Base-by-base conservation (phyloP, 2,329 filamentous ascomycete genomes). In the Myriangium duriaei region DNA sequence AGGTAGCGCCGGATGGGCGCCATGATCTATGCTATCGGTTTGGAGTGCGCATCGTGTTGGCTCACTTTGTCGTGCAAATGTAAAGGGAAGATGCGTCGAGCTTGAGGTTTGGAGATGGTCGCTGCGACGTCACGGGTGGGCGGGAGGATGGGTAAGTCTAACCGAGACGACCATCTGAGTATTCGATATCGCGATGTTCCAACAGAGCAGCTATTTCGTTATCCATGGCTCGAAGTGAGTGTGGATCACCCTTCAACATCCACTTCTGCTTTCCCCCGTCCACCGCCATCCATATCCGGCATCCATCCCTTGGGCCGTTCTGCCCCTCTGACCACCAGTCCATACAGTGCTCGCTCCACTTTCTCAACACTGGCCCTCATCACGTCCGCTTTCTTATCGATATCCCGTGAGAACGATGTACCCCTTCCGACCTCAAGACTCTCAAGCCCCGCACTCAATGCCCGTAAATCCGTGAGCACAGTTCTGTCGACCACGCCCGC, bases 241-340 rank as follows among this genome's bases (percentile, higher is more conserved):
- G 11, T 35, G 33, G 4, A 4, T 33, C 24, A 61, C 34, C 52
- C 58, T 42, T 64, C 63, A n/a, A 65, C 61, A 39, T 52, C 60
- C 44, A 58, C 58, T 17, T 53, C 52, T 39, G 42, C 50, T 40
- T 57, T 56, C 36, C 55, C 55, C n/a, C 21, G 7, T 9, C 36
- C 36, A 13, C 59, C 59, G 14, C 52, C 62, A 15, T 63, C 61
- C 54, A 83, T 59, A 54, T 94, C 87, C 3, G 87, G 88, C 54
- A 91, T 72, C 88, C 88, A 96, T 0, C 88, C 88, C 54, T 81
- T 83, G 0, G 88, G 88, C 45, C 86, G 67, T 65, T 98, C 91
- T 37, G 79, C 82, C 0, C 88, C 88, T 37, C 91, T 70, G 14
- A 98, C 82, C 18, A 80, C 76, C 48, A 95, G 74, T 3, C 86